Conservation (phyloP, 805 yeast species). For the Sugiyamaella qingdaonensis region DNA sequence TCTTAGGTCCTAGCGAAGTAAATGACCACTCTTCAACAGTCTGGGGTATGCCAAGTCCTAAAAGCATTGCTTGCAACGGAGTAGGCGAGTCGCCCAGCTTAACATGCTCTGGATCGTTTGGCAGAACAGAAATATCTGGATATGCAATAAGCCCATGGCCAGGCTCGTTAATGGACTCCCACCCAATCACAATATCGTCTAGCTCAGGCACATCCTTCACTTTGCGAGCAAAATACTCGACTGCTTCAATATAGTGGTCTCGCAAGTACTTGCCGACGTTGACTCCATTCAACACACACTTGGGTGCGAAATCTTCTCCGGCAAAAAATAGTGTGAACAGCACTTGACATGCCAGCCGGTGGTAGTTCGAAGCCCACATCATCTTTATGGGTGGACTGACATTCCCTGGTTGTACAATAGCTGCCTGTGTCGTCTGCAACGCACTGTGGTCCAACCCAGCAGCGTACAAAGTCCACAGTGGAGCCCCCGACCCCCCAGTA, state of each 20-base stretch:
- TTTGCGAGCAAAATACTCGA: conserved; percentile 43
- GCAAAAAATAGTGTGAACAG: conserved; percentile 86
- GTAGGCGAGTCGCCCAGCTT: conserved; percentile 79
- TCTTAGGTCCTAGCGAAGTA: conserved; percentile 69
- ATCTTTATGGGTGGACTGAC: conserved; percentile 43
- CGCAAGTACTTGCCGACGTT: conserved; percentile 81
- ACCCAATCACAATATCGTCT: conserved; percentile 53
- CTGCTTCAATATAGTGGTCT: conserved; percentile 52
- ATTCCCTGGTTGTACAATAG: conserved; percentile 60
- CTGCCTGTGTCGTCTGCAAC: conserved; percentile 70
- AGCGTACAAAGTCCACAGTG: conserved; percentile 85
- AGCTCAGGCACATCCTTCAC: conserved; percentile 40
- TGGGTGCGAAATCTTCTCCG: conserved; percentile 73
- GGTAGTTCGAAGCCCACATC: conserved; percentile 91
- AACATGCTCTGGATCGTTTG: conserved; percentile 55
- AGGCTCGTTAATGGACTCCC: conserved; percentile 86
- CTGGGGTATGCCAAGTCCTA: conserved; percentile 72
- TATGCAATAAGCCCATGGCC: conserved; percentile 68
- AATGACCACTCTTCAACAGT: conserved; percentile 66
- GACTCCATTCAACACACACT: conserved; percentile 53
- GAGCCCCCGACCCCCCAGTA: conserved; percentile 91
- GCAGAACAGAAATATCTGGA: conserved; percentile 48
- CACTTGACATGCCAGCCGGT: conserved; percentile 64
- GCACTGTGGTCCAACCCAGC: conserved; percentile 77
- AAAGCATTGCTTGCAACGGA: conserved; percentile 58